A percentile compares a stretch with the other conserved stretches of the same genome.
phyloP scores from a whole-genome alignment of 2,329 filamentous ascomycete genomes.

The Fusarium sp. region DNA sequence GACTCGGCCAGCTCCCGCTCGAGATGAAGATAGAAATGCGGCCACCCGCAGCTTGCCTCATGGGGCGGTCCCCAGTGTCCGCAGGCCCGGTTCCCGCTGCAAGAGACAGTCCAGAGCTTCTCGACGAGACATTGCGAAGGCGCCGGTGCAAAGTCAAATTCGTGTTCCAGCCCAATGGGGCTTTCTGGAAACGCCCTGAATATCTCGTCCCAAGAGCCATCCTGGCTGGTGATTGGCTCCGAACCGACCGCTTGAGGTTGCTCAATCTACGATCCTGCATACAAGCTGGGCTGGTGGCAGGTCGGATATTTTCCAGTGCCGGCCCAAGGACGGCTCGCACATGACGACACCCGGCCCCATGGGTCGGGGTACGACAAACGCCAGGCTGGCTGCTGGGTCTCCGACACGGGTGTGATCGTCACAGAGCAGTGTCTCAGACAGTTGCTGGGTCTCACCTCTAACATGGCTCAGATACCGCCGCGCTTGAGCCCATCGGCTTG shows the following conservation, averaged over 20 bases:
- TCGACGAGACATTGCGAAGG: constrained; percentile 1
- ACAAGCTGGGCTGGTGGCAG: constrained; percentile 11
- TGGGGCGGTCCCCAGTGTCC: not conserved
- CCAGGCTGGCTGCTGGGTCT: not conserved
- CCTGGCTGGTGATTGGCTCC: constrained; percentile 5
- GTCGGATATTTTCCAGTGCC: constrained; percentile 36
- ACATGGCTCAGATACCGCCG: constrained; percentile 18
- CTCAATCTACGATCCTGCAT: constrained; percentile 35
- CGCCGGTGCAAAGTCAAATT: constrained; percentile 25
- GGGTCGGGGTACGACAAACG: constrained; percentile 28
- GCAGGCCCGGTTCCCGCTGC: constrained; percentile 6
- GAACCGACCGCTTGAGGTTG: constrained; percentile 3
- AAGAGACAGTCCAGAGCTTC: constrained; percentile 1
- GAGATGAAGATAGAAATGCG: constrained; percentile 11
- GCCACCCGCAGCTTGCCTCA: constrained; percentile 14
- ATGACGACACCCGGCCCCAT: constrained; percentile 29
- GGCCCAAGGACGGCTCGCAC: constrained; percentile 13
- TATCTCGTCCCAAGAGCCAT: not conserved
- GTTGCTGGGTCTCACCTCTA: constrained; percentile 19
- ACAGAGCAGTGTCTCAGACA: constrained; percentile 34
- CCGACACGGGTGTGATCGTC: constrained; percentile 24
- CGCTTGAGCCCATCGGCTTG: constrained; percentile 17
- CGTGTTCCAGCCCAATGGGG: constrained; percentile 6
- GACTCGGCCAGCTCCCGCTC: constrained; percentile 7
- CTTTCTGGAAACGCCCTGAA: not conserved